A percentile compares a stretch with the other conserved stretches of the same genome.
phyloP scores from a whole-genome alignment of 1,284 basidiomycete species.

The Tremellales sp. region DNA sequence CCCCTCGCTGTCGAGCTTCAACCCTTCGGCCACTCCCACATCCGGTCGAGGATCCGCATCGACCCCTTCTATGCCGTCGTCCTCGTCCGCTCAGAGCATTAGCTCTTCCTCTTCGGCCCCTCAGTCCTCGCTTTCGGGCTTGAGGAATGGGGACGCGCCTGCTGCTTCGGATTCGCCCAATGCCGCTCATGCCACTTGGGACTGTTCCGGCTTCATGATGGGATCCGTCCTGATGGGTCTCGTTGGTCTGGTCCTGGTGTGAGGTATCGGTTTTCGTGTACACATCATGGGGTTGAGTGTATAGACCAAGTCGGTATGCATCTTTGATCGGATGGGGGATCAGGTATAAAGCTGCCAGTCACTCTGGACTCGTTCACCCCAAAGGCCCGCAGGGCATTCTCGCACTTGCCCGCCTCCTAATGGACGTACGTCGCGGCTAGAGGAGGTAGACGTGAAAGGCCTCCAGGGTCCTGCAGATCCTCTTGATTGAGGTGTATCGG shows the following conservation, averaged over 20 bases:
- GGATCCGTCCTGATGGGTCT: no score
- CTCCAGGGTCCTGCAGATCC: neutral
- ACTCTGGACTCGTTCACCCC: conserved; percentile 26
- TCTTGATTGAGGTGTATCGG: conserved; percentile 15
- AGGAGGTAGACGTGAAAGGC: neutral
- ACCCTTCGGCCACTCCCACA: no score
- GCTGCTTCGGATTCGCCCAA: no score
- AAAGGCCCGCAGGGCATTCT: conserved; percentile 26
- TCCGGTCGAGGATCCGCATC: neutral
- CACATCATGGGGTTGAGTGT: no score
- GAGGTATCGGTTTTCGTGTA: no score
- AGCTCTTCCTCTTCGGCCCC: neutral
- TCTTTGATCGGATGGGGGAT: no score
- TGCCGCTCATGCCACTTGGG: no score
- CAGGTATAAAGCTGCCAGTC: conserved; percentile 36
- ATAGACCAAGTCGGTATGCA: no score
- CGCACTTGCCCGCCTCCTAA: conserved; percentile 20
- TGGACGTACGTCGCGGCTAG: conserved; percentile 10
- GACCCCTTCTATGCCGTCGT: neutral
- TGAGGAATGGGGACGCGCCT: neutral
- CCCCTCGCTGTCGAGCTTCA: no score
- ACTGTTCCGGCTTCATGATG: no score
- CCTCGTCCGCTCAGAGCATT: neutral
- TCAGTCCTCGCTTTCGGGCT: no score
- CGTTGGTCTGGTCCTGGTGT: no score